Evolutionary conservation across 371 early-diverging fungal genomes (phyloP).

Genomic region (Capniomyces stellatus): DNA sequence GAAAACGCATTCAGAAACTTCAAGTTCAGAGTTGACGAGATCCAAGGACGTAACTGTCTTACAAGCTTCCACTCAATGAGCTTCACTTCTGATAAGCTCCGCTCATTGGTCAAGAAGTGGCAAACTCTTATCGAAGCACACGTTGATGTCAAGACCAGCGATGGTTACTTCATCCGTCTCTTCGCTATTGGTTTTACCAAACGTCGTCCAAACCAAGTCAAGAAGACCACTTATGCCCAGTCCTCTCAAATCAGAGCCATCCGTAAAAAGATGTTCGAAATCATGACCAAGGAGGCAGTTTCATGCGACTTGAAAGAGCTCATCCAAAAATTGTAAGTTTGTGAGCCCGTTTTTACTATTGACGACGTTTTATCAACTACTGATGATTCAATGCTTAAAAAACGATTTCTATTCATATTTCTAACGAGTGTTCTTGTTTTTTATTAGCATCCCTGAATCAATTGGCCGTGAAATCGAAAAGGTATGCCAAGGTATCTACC

Average conservation of each 20-base stretch:
- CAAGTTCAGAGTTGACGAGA: slow-evolving; percentile 94
- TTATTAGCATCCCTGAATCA: slow-evolving; percentile 45
- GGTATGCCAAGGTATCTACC: slow-evolving; percentile 94
- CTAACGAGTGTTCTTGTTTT: background rate
- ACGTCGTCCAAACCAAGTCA: slow-evolving; percentile 85
- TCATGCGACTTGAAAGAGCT: slow-evolving; percentile 91
- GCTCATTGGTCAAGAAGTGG: slow-evolving; percentile 99
- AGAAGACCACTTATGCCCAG: slow-evolving; percentile 98
- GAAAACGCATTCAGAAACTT: slow-evolving; percentile 95
- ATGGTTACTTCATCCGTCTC: slow-evolving; percentile 97
- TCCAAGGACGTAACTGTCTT: slow-evolving; percentile 96
- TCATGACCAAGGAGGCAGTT: slow-evolving; percentile 82
- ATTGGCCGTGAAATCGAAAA: slow-evolving; percentile 96
- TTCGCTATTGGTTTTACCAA: slow-evolving; percentile 98
- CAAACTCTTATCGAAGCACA: slow-evolving; percentile 97
- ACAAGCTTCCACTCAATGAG: slow-evolving; percentile 99
- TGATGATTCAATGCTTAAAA: background rate
- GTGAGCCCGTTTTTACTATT: too few species aligned
- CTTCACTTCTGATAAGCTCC: slow-evolving; percentile 98
- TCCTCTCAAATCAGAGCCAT: slow-evolving; percentile 94
- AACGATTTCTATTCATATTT: background rate
- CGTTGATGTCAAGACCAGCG: slow-evolving; percentile 98
- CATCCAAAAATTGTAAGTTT: slow-evolving; percentile 69
- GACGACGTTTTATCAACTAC: background rate
- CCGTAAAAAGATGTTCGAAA: slow-evolving; percentile 99